phyloP scores from a whole-genome alignment of 257 asterid genomes.

The Penstemon newberryi region DNA sequence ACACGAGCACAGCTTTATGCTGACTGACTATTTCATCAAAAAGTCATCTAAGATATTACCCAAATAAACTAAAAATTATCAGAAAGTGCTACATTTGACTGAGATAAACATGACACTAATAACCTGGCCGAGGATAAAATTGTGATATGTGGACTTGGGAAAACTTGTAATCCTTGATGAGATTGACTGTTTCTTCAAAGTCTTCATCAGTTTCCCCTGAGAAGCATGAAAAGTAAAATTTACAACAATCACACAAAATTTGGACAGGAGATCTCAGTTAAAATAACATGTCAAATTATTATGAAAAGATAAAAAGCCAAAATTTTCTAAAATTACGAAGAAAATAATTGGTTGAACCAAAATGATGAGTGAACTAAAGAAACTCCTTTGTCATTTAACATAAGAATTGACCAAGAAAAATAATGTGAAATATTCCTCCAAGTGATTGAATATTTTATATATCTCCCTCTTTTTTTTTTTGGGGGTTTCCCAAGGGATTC shows the following conservation, averaged over 20 bases:
- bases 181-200: conserved; percentile 74
- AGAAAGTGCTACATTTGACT: background rate
- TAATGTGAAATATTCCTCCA: background rate
- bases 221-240: conserved; percentile 22
- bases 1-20: background rate
- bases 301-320: background rate
- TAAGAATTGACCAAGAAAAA: background rate
- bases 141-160: conserved; percentile 96
- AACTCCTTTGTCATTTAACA: background rate
- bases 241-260: conserved; percentile 18
- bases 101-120: conserved; percentile 22
- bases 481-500: too few species aligned
- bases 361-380: background rate
- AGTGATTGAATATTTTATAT: background rate
- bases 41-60: background rate
- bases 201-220: conserved; percentile 96
- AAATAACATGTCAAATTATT: background rate
- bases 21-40: background rate
- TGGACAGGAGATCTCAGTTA: conserved; percentile 3
- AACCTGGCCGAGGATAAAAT: conserved; percentile 93
- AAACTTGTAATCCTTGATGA: conserved; percentile 74
- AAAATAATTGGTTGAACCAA: background rate
- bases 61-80: background rate
- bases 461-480: background rate
- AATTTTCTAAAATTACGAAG: background rate